Conservation (phyloP, 2,329 filamentous ascomycete species). For the Alternaria rosae region DNA sequence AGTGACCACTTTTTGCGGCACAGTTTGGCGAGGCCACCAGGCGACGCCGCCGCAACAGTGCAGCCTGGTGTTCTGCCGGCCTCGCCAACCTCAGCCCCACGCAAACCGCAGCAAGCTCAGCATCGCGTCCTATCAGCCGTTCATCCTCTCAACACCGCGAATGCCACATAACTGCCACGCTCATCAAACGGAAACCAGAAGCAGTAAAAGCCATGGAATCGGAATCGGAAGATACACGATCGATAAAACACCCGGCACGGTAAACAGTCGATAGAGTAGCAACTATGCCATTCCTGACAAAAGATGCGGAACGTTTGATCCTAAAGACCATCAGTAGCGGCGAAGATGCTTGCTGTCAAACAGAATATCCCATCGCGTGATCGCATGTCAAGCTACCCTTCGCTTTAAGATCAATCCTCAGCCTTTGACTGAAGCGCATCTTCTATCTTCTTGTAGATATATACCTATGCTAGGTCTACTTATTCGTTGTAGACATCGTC, state of each 20-base stretch:
- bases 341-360: background rate
- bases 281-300: background rate
- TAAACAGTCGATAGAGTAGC: background rate
- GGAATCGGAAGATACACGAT: fast-evolving
- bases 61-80: background rate
- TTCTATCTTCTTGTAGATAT: background rate
- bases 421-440: background rate
- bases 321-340: background rate
- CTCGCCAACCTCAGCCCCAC: background rate
- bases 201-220: background rate
- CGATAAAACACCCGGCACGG: background rate
- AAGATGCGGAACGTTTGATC: background rate
- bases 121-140: background rate
- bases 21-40: background rate
- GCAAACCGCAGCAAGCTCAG: background rate
- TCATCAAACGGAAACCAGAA: background rate
- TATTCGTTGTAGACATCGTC: background rate
- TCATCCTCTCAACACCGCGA: background rate
- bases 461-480: background rate
- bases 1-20: background rate
- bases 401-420: background rate
- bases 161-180: background rate
- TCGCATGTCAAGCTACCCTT: background rate
- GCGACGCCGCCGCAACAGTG: background rate
- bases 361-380: background rate